Evolutionary conservation across 2,329 filamentous ascomycete genomes (phyloP), one percentile per base, ranked within the genome.

Genomic region (Phoma herbarum): DNA sequence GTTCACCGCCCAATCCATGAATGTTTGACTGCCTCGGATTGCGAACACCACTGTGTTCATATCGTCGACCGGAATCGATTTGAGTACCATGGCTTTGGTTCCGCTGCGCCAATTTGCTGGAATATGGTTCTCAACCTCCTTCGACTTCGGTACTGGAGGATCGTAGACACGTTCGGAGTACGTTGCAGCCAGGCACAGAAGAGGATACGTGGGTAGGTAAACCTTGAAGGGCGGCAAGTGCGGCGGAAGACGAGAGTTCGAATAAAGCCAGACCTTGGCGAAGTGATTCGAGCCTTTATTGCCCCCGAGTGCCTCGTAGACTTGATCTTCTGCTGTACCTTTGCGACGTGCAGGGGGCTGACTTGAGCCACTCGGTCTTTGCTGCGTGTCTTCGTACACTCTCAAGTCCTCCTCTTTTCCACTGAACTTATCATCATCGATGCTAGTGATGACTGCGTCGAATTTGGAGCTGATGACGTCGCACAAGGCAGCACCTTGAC

Each of bases 1-100:
- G 74, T 96, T 96, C 44, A 95, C 90, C 1, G 90, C 85, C 92
- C 92, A 96, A 77, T 96, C 92, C 80, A 90, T 87, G 66, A 95
- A 90, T 7, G 86, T 90, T 23, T 91, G 87, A 0, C 88, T 92
- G 20, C 92, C 92, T 20, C 92, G 86, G 61, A 96, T 91, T 14
- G 92, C 91, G 69, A 96, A 91, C 11, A 96, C 89, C 54, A 96
- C 89, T 18, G 89, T 88, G 71, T 91, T 87, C 79, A 89, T 87
- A 68, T 91, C 83, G 69, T 95, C 91, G 72, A 93, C 86, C 1
- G 91, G 87, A 0, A 93, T 84, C 0, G 89, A 92, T 71, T 93
- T 94, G 72, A 96, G 88, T 16, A 91, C 87, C 88, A 94, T 94
- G 23, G 92, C 90, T 73, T 93, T 94, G 1, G 91, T 90, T n/a